These are phyloP conservation scores for Claviceps fusiformis DNA, from an alignment of 2,329 filamentous ascomycete species.

Conservation along the genomic window DNA sequence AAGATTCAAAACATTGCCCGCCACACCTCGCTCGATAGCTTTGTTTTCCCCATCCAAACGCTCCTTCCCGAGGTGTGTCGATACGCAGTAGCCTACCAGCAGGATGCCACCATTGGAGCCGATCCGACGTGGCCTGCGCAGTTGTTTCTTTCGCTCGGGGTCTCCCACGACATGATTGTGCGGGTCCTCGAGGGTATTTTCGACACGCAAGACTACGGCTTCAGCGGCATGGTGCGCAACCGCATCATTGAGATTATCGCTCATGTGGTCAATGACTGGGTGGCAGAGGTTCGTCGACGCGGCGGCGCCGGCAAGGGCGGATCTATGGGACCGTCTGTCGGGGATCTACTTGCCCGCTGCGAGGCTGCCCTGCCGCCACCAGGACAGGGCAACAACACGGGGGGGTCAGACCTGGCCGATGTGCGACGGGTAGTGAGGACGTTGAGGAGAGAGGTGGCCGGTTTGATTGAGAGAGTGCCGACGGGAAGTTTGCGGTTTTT, in stretches of 20 bases:
- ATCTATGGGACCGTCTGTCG: conserved; percentile 29
- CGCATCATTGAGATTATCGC: conserved; percentile 42
- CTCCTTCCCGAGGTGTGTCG: conserved; percentile 49
- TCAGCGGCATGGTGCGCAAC: conserved; percentile 35
- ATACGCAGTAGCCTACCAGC: conserved; percentile 45
- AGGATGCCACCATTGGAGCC: conserved; percentile 43
- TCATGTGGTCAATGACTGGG: conserved; percentile 34
- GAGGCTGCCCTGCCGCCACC: conserved; percentile 30
- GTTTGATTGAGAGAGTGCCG: conserved; percentile 28
- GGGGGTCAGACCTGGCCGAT: conserved; percentile 31
- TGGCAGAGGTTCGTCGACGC: conserved; percentile 33
- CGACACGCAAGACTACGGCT: conserved; percentile 45
- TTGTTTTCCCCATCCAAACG: conserved; percentile 49
- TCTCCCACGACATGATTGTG: conserved; percentile 42
- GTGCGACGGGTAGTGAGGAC: conserved; percentile 28
- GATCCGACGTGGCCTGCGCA: conserved; percentile 44
- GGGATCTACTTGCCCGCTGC: conserved; percentile 36
- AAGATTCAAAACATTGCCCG: conserved; percentile 52
- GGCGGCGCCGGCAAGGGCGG: conserved; percentile 27
- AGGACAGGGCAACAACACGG: conserved; percentile 27
- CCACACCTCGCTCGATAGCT: conserved; percentile 49
- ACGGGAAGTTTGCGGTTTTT: conserved; percentile 31
- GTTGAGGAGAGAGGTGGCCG: conserved; percentile 30
- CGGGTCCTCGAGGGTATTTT: conserved; percentile 43
- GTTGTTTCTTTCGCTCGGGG: conserved; percentile 40